Conservation (phyloP, 1,284 basidiomycete genomes). For the Omphalotus olearius region DNA sequence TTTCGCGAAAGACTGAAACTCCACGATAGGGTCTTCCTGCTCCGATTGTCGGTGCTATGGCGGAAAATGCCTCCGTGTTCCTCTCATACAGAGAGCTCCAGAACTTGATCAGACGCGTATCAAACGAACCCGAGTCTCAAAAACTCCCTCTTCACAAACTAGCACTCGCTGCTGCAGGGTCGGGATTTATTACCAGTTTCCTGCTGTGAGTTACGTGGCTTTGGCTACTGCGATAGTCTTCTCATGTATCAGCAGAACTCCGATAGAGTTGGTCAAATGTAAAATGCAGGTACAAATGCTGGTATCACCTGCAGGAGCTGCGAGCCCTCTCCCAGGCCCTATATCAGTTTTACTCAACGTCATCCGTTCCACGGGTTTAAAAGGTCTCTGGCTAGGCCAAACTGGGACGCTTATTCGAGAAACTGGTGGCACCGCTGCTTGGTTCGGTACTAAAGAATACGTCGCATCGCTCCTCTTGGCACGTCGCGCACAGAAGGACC, state of each 20-base stretch:
- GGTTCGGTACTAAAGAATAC: constrained; percentile 86
- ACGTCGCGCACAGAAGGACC: constrained; percentile 22
- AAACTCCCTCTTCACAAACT: constrained; percentile 64
- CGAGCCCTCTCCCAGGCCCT: constrained; percentile 54
- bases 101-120: constrained; percentile 46
- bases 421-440: constrained; percentile 82
- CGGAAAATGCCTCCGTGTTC: constrained; percentile 89
- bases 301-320: constrained; percentile 16
- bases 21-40: constrained; percentile 79
- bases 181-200: constrained; percentile 84
- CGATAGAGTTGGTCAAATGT: constrained; percentile 95
- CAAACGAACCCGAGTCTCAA: constrained; percentile 24
- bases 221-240: neutral
- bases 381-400: constrained; percentile 86
- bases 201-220: constrained; percentile 57
- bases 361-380: constrained; percentile 62
- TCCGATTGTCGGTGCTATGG: constrained; percentile 89
- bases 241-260: constrained; percentile 56
- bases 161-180: constrained; percentile 78
- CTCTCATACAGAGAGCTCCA: constrained; percentile 86
- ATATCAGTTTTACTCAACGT: constrained; percentile 63
- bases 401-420: constrained; percentile 85
- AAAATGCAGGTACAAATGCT: constrained; percentile 55
- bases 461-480: constrained; percentile 55
- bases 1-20: constrained; percentile 8